Base-by-base conservation (phyloP, 2,329 filamentous ascomycete genomes). In the Cercospora sp. region DNA sequence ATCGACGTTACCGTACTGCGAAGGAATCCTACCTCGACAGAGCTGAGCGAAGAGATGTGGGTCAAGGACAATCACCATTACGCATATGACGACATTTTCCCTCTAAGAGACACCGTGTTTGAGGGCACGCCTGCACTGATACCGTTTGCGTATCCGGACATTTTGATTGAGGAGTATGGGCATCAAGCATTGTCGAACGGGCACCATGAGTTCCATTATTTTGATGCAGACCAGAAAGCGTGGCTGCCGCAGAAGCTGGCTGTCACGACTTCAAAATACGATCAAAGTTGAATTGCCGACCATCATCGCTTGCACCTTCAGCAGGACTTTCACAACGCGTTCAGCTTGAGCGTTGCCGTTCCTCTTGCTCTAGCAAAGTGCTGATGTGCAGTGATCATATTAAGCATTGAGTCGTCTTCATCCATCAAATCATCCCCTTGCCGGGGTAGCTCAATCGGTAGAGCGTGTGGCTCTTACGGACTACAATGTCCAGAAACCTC, bases 1-100 rank as follows among this genome's bases (percentile, higher is more conserved):
- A 87, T 89, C 71, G 87, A 89, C 73, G 87, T 89, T 68, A 88
- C 87, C 0, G 84, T 85, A 5, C 79, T 89, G 5, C 80, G 86
- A 61, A 80, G 80, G 10, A 83, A 87, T 69, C 72, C 79, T 16
- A 77, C 77, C 7, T 0, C 79, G n/a, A 58, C 28, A 13, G 26
- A 33, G 13, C 16, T 58, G 3, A n/a, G 77, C 9, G 82, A 81
- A 5, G 79, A 79, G 7, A 79, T 87, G 77, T 84, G 83, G 78
- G 86, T 83, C 74, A 89, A 89, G 74, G 87, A 88, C 75, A 79
- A 78, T 8, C 87, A 89, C 72, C 77, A 80, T 36, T 89, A 86
- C 72, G 74, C 80, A 70, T 82, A 83, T 66, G 78, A 82, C 36
- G 82, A 87, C 48, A 84, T 89, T 28, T 89, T 86, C 72, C 87